Base-by-base conservation (phyloP, 208 protist species). In the Trichomonas tenax region DNA sequence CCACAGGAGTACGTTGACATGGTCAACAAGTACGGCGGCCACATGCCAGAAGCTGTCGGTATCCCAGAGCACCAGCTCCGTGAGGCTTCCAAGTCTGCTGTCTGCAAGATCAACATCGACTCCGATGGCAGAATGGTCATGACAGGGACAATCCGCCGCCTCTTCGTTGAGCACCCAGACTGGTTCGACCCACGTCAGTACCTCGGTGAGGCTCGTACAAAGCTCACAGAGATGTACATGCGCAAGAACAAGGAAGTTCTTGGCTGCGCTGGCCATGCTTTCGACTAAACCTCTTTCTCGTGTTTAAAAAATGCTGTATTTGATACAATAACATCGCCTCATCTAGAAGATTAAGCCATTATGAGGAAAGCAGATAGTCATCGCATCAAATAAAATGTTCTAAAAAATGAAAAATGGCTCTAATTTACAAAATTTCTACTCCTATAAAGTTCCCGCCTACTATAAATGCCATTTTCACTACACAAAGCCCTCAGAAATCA, bases 51-150 rank as follows among this genome's bases (percentile, higher is more conserved):
- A 63, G 97, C 97, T 34, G 72, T 96, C 8, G 97, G 97, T 96
- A 96, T 97, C 51, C 97, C 97, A 31, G 96, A 96, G 21, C n/a
- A 84, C 11, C 26, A 63, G 14, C 96, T 97, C 46, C 40, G 81
- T 38, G 96, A 90, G 0, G 96, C 96, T 34, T 95, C 97, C 36
- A 89, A 44, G 26, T 44, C 48, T n/a, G 97, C 96, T 84, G 96
- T 97, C 46, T 72, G 63, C 96, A 97, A 97, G 96, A 96, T 97
- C 82, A 97, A 97, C 81, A 96, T 97, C 89, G 97, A 97, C 58
- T 96, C 96, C 88, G 97, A 97, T 95, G 96, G 72, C 82, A 46
- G 97, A 38, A 96, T 97, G 81, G 96, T 96, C 31, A 97, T 97
- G 48, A 97, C 96, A 38, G 97, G 63, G 26, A 82, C 96, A 38